Evolutionary conservation across 2,329 filamentous ascomycete genomes (phyloP), one percentile per base, ranked within the genome.

Genomic region (Fusarium guadeloupense): DNA sequence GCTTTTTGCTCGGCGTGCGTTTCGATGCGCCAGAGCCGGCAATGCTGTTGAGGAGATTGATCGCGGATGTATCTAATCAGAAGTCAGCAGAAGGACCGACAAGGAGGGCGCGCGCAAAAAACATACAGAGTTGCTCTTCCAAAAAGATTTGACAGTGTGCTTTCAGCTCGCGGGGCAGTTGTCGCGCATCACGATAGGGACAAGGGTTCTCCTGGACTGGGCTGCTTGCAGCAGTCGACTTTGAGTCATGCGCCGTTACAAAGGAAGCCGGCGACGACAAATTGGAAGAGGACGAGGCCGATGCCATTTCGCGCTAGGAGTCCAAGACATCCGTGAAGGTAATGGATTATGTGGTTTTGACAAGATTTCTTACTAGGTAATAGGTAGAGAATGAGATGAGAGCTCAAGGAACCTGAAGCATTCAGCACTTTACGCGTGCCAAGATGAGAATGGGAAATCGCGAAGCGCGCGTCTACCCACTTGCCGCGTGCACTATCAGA

Each of bases 111-210:
- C 9, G 33, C 33, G 53, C 53, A 48, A 56, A 10, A 59, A 20
- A 50, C 81, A 51, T 77, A 89, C 87, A 89, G 23, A 93, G 83
- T 53, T 86, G 81, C 74, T 94, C 91, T 74, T 94, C 91, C 0
- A 94, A 79, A 71, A 89, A 90, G 38, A 92, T 89, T 53, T 86
- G 84, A 64, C 85, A 86, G 68, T 92, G 87, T 54, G 86, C 80
- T 50, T 82, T 84, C 16, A 93, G 75, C 67, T 90, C 86, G 54
- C 82, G 85, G 1, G 88, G 85, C 12, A 93, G 75, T 35, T 77
- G 74, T 58, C 77, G 81, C 7, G 82, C 80, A n/a, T 80, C 74
- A 62, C 84, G 82, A 74, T 88, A 89, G 5, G 69, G 70, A 41
- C 68, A 71, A 6, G 71, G 68, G 33, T 64, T 62, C 17, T 62